Evolutionary conservation across 768 basidiomycete species (phyloP), one percentile per base, ranked within the genome.

Genomic region (Saitozyma podzolica): DNA sequence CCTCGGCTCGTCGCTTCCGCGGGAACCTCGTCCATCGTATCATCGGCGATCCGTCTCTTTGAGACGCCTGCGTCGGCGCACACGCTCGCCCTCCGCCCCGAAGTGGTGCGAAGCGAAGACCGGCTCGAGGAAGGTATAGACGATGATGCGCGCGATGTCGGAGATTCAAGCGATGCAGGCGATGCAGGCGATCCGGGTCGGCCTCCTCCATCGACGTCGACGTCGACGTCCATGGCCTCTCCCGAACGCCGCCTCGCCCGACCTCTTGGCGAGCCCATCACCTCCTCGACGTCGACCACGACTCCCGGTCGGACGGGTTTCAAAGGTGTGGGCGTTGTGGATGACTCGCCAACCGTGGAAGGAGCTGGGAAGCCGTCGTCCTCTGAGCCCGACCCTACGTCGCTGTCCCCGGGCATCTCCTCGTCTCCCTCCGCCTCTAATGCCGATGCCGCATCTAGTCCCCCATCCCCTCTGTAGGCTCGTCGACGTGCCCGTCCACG

Each of bases 41-140:
- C 10, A 9, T 48, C 37, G 59, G 54, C n/a, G 50, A 59, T 50
- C 20, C 49, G 48, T 58, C 48, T 29, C n/a, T 5, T 37, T 49
- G 56, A 9, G 11, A 45, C 5, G 14, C 16, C 19, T 8, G 42
- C 29, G 19, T 3, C 50, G 39, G n/a, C 20, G 5, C 20, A 7
- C 39, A 19, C 17, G 9, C 50, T 47, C 20, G 16, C n/a, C 19
- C n/a, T 37, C 10, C 49, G 39, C 29, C 14, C 39, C 56, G 17
- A 19, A 9, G 64, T 40, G 9, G 41, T 57, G 13, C 63, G 64
- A 10, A 72, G 39, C 3, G 70, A 72, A 7, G 70, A 72, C n/a
- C 66, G 49, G 3, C 68, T 64, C 6, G 73, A 74, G 11, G 73
- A 71, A 16, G 70, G 70, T 6, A 70, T 63, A n/a, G 64, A 67